Conservation (phyloP, 2,329 filamentous ascomycete species). For the Ramichloridium luteum region DNA sequence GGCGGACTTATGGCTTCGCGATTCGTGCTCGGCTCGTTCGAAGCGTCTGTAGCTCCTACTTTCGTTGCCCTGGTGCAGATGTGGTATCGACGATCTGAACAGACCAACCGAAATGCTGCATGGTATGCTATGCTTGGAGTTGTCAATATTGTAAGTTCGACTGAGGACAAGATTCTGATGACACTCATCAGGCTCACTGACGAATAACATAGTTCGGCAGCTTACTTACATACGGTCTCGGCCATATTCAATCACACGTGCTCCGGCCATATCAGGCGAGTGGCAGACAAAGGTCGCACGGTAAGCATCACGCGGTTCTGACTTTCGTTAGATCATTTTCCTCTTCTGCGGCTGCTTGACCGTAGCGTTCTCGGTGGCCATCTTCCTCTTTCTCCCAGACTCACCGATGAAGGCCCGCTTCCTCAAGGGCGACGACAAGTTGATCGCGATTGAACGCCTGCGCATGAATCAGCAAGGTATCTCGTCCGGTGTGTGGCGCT, state of each 20-base stretch:
- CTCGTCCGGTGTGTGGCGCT: constrained; percentile 36
- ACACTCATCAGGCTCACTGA: too few relatives aligned
- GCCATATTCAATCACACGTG: constrained; percentile 14
- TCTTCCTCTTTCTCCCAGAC: constrained; percentile 51
- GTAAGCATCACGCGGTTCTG: too few relatives aligned
- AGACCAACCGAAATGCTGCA: constrained; percentile 19
- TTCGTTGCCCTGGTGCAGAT: constrained; percentile 20
- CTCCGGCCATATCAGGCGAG: constrained; percentile 13
- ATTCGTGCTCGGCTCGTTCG: constrained; percentile 47
- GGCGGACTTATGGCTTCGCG: constrained; percentile 38
- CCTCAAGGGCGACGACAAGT: constrained; percentile 42
- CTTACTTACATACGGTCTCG: constrained; percentile 19
- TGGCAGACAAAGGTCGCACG: too few relatives aligned
- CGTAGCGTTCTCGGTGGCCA: constrained; percentile 37
- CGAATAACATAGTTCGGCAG: constrained; percentile 18
- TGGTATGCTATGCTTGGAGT: constrained; percentile 22
- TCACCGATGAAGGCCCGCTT: constrained; percentile 50
- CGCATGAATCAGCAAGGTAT: constrained; percentile 32
- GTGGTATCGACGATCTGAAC: constrained; percentile 19
- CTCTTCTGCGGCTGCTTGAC: constrained; percentile 32
- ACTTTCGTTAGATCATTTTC: constrained; percentile 19
- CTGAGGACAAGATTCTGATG: too few relatives aligned
- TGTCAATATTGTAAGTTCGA: constrained; percentile 16
- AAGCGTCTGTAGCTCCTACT: constrained; percentile 27
- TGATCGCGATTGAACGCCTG: constrained; percentile 45